Base-by-base conservation (phyloP, 139 green algal genomes). In the Picochlorum sp. region DNA sequence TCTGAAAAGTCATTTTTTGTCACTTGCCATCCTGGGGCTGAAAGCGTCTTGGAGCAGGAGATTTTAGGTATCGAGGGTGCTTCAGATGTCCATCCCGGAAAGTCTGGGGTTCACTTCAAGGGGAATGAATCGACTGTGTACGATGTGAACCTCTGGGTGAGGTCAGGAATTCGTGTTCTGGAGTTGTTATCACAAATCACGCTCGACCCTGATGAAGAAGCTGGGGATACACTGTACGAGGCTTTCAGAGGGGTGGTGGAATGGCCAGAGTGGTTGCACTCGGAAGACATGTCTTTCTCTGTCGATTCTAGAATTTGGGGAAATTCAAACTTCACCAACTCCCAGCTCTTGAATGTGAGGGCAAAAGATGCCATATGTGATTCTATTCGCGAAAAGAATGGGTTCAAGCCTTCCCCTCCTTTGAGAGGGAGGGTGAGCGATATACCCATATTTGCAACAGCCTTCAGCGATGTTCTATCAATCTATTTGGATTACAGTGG, bases 401-500 rank as follows among this genome's bases (percentile, higher is more conserved):
- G 83, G 28, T 45, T 34, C 38, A 88, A 83, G 67, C 89, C 83
- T 21, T 9, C 47, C 3, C 83, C 83, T 4, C 86, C 83, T 4
- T 65, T 69, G 30, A 23, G 38, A 0, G 75, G 77, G 2, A 31
- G 44, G 1, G 37, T 62, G 6, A 74, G 86, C 0, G 83, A 95
- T 44, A 66, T 97, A 18, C 92, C 89, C 18, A 77, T 98, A 49
- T 90, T 81, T 66, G 72, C 83, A 10, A 75, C 76, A 4, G 60
- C 86, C 28, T 90, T 86, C 55, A 59, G 78, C 11, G 86, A 92
- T 65, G 49, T 56, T 2, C 54, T 77, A 8, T 71, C 57, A 3
- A 41, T 97, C 1, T 97, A 90, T 64, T 74, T 88, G 4, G 92
- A 97, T 73, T 83, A 91, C 70, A 83, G 73, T 57, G 92, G 92